Evolutionary conservation across 495 filamentous ascomycete genomes (phyloP), one percentile per base, ranked within the genome.

Genomic region (Wilcoxina mikolae): DNA sequence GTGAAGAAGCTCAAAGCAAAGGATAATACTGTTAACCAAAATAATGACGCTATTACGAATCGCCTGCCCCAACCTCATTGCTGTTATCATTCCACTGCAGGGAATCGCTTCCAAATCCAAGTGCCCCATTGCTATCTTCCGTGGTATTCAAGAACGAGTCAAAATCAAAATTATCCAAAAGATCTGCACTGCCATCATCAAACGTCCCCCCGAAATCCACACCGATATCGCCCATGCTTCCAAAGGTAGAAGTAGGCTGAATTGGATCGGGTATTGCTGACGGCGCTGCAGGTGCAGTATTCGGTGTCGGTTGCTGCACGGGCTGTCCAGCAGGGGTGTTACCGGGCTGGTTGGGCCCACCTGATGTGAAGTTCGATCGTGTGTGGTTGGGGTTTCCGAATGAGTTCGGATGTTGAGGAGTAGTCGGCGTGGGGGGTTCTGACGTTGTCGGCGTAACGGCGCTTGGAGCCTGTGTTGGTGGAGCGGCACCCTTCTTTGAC

Each of bases 91-190:
- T 56, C 51, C 66, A 56, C 44, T 72, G 73, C 31, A 68, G 66
- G 56, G 71, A 67, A 53, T 62, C 70, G 3, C 71, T 68, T 53
- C 78, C 73, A 54, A 81, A 81, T 18, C 71, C 73, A 51, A 79
- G 75, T 28, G 69, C 69, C 31, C 69, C 68, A 12, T 66, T 68
- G 23, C 71, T 71, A 53, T 75, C 74, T 55, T 80, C 77, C 49
- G 29, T 41, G 9, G 76, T 79, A 57, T 80, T 80, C 48, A 96
- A 72, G 77, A 95, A 96, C 0, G 85, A 87, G 68, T 96, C 90
- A 67, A 96, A 96, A 68, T 96, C 90, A 60, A 96, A 96, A 60
- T 85, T 84, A 64, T 87, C 82, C 46, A 96, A 72, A n/a, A 93
- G 82, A 66, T 89, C 76, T 43, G 71, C 70, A 26, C 74, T 77